Evolutionary conservation across 768 basidiomycete genomes (phyloP).

Genomic region (Dentipellis sp.): DNA sequence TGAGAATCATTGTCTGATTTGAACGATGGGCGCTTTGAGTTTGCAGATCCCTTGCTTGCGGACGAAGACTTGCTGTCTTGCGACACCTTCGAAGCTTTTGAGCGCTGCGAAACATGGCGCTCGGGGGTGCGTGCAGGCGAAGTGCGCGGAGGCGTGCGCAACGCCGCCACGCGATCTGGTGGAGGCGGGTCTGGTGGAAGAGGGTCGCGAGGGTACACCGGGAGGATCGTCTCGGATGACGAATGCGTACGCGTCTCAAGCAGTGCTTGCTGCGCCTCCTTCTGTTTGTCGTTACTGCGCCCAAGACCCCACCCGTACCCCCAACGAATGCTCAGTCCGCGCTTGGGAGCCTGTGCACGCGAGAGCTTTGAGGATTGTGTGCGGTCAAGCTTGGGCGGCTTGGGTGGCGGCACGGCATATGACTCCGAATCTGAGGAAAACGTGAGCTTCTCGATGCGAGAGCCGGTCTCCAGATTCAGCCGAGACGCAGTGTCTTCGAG

Average conservation of each 20-base stretch:
- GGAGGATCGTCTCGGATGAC: slow-evolving; percentile 12
- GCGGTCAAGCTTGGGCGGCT: slow-evolving; percentile 13
- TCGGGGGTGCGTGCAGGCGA: slow-evolving; percentile 2
- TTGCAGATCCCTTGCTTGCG: slow-evolving; percentile 9
- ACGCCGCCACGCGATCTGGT: background rate
- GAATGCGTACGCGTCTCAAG: slow-evolving; percentile 4
- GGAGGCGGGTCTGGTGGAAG: slow-evolving; percentile 1
- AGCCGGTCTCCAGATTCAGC: background rate
- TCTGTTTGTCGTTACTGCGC: slow-evolving; percentile 12
- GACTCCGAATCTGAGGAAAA: slow-evolving; percentile 17
- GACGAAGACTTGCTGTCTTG: slow-evolving; percentile 8
- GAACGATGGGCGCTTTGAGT: slow-evolving; percentile 10
- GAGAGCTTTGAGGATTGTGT: slow-evolving; percentile 10
- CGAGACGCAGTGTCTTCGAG: slow-evolving; percentile 4
- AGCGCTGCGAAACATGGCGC: slow-evolving; percentile 11
- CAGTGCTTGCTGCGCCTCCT: slow-evolving; percentile 7
- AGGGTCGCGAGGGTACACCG: slow-evolving; percentile 11
- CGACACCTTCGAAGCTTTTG: slow-evolving; percentile 8
- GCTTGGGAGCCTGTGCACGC: slow-evolving; percentile 3
- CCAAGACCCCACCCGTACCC: slow-evolving; percentile 17
- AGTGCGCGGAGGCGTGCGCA: background rate
- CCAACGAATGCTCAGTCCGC: background rate
- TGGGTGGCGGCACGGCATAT: slow-evolving; percentile 9
- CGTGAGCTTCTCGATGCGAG: slow-evolving; percentile 9
- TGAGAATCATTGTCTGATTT: slow-evolving; percentile 9